Base-by-base conservation (phyloP, 2,329 filamentous ascomycete genomes). In the Plectosphaerella sp. region DNA sequence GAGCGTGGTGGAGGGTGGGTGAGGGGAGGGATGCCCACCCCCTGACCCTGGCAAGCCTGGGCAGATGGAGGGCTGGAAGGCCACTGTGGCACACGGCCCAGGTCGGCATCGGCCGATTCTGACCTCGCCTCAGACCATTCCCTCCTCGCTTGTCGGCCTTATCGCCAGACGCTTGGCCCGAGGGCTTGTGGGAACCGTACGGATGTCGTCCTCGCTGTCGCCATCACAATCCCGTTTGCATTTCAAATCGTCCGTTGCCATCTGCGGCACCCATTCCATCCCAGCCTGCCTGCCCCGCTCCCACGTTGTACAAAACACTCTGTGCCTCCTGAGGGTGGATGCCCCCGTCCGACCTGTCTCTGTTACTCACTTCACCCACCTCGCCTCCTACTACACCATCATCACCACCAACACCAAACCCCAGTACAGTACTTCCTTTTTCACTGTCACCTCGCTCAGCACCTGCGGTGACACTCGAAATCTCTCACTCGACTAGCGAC, bases 101-200 rank as follows among this genome's bases (percentile, higher is more conserved):
- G 54, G 53, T 58, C 57, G 56, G 65, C 58, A 64, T 67, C 65
- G 65, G 60, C 65, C 65, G 65, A 67, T 68, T 63, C 58, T 64
- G 50, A 53, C 58, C 58, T 59, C 64, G 62, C 55, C 62, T 67
- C 65, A 67, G 64, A 58, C 65, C 65, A 67, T 66, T 67, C 57
- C 62, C 58, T 61, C 56, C 60, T 63, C 64, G 60, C 64, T 60
- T 62, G 62, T 62, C 63, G 62, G 63, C 62, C 61, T 66, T 65
- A 61, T 67, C 62, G 58, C 55, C 64, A 62, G 64, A 68, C 62
- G 45, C 54, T 58, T 57, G 52, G 54, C 52, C 54, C 54, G 48
- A 58, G 50, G 52, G 43, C 56, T 39, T 10, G 25, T 14, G 24
- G 37, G 25, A 43, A 24, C 39, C 48, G 48, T 49, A 49, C 37